phyloP scores from a whole-genome alignment of 352 stramenopile genomes.

The Phytophthora boehmeriae region DNA sequence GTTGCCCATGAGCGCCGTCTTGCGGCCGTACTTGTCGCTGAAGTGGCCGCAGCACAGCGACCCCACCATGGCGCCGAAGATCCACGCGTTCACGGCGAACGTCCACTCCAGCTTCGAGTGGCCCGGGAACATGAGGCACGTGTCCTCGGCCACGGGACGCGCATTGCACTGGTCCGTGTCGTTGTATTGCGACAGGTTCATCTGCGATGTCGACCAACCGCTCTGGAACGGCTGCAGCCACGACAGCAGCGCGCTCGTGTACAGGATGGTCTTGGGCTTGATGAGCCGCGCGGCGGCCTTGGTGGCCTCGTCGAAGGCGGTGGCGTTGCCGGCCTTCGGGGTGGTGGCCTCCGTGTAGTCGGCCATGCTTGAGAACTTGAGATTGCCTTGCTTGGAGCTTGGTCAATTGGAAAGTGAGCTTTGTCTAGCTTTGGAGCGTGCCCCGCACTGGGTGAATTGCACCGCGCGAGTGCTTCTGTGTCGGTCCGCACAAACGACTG shows the following conservation, averaged over 20 bases:
- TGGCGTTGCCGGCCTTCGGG: conserved; percentile 14
- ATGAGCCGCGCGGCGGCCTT: conserved; percentile 33
- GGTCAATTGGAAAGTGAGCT: conserved; percentile 27
- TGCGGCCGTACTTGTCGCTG: conserved; percentile 27
- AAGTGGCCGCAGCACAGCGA: conserved; percentile 21
- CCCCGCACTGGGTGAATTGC: neutral
- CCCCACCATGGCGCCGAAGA: conserved; percentile 24
- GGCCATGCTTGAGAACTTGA: conserved; percentile 12
- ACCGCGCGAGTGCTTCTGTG: neutral
- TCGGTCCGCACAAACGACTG: conserved; percentile 7
- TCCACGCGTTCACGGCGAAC: conserved; percentile 28
- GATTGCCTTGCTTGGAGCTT: conserved; percentile 15
- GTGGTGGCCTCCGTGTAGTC: conserved; percentile 21
- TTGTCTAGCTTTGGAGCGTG: neutral
- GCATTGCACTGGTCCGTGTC: conserved; percentile 30
- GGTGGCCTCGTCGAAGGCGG: conserved; percentile 31
- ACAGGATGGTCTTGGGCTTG: conserved; percentile 28
- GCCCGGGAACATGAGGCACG: conserved; percentile 29
- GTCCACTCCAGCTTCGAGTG: conserved; percentile 30
- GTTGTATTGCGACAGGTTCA: conserved; percentile 32
- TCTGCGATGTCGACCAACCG: conserved; percentile 35
- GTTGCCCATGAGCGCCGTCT: conserved; percentile 31
- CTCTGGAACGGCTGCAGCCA: conserved; percentile 36
- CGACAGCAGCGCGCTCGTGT: conserved; percentile 26
- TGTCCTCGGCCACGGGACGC: conserved; percentile 24